Evolutionary conservation across 805 yeast genomes (phyloP), one percentile per base, ranked within the genome.

Genomic region (Helenozyma rhizophorensis): DNA sequence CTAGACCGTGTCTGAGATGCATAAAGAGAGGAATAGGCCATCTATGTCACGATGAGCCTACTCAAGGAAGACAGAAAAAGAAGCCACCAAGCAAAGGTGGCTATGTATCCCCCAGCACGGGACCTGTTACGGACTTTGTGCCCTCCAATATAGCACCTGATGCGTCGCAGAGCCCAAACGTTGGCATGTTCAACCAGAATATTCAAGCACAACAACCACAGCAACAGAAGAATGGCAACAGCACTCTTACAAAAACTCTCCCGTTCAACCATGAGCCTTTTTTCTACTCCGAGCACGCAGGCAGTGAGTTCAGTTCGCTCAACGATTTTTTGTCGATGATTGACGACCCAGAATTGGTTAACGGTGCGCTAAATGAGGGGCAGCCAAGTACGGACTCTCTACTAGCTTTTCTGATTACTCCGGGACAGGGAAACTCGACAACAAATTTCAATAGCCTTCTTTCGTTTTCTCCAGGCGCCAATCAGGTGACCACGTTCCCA

Each of bases 231-330:
- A 13, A 22, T 16, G 27, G 33, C 14, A 55, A 47, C 31, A 49
- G 62, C 4, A 63, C 62, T 3, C 48, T 66, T 28, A 53, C 68
- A 4, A 72, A 66, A 40, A 59, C 70, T 1, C 50, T 64, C 34
- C 62, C 68, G 4, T 68, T 62, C 54, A 53, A 72, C 45, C 85
- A 79, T 37, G 84, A 79, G 42, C 93, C 95, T 0, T 76, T 83
- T 37, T 88, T 88, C 61, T 82, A 78, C 42, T 83, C 95, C 0
- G 96, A 88, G 49, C 94, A 88, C 53, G 95, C 93, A 0, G 95
- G 95, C 2, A 80, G 93, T 14, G 97, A 89, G 59, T 88, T 89
- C 52, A 79, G 87, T 41, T 87, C 96, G 1, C 65, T 89, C 45
- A 87, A 87, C 38, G 96, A 89, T 53, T 89, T 89, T 49, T 62